Base-by-base conservation (phyloP, 2,329 filamentous ascomycete genomes). In the Gliomastix tumulicola region DNA sequence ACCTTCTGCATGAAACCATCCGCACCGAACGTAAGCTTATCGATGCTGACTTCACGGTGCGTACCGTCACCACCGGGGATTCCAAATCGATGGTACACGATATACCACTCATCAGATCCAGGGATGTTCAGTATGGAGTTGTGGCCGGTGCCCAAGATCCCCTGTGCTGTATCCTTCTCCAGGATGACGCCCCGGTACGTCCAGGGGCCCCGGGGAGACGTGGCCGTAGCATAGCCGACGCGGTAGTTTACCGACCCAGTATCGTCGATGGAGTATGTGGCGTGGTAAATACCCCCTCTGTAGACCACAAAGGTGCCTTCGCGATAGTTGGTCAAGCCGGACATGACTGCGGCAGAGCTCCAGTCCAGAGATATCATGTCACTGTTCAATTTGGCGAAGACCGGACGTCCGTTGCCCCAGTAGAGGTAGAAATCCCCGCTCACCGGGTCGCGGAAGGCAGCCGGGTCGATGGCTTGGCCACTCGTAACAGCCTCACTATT, bases 381-480 rank as follows among this genome's bases (percentile, higher is more conserved):
- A 17, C 67, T 60, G 22, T 50, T 53, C 0, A 70, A 46, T 43
- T 69, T 60, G 1, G 66, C 67, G 13, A 60, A 48, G 0, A 70
- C 38, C 0, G 65, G 57, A 0, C 40, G 40, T 1, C 66, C 62
- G 34, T 70, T 71, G 5, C 79, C 79, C 56, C 80, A 82, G 53
- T 79, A 82, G 7, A 83, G 49, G 42, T 79, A 82, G 36, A 71
- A 76, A 27, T 68, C 62, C 3, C 70, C 73, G 28, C 76, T 56
- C 1, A 51, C 68, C 1, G 76, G 76, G 40, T 83, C 79, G 2
- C 73, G 63, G 44, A 82, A 81, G 1, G 64, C 66, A 2, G 71
- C 75, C 0, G 79, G 76, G 37, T 83, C 79, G 40, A 83, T 83
- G 22, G 74, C 74, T 32, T 48, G 46, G 0, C 50, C 49, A 0